These are phyloP conservation scores for Chloris gayana DNA, from an alignment of 176 grass and related monocot species.

Conservation along the genomic window DNA sequence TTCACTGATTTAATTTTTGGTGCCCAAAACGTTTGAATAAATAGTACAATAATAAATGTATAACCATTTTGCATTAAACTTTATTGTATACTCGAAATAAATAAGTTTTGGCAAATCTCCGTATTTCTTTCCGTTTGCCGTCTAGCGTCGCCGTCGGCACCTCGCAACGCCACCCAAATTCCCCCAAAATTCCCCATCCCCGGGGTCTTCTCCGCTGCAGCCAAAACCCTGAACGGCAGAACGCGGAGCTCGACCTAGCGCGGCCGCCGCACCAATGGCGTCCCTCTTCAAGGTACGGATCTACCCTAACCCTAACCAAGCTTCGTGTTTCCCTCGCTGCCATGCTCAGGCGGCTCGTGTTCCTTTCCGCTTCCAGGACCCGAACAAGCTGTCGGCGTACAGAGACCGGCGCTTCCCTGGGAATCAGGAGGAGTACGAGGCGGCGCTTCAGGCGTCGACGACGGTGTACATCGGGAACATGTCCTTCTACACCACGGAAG, in stretches of 20 bases:
- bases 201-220: not conserved
- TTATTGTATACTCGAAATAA: too few species aligned
- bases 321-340: not conserved
- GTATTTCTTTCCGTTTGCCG: not conserved
- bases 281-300: slow-evolving; percentile 82
- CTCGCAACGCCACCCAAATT: not conserved
- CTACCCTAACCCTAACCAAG: slow-evolving; percentile 27
- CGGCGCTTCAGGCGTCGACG: slow-evolving; percentile 62
- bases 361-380: slow-evolving; percentile 56
- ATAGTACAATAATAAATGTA: too few species aligned
- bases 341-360: slow-evolving; percentile 23
- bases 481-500: slow-evolving; percentile 99
- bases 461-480: slow-evolving; percentile 96
- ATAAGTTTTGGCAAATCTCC: too few species aligned
- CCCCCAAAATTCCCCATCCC: slow-evolving; percentile 22
- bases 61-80: too few species aligned
- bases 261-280: slow-evolving; percentile 60
- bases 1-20: too few species aligned
- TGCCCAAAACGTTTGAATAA: too few species aligned
- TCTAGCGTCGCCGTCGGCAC: too few species aligned
- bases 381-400: slow-evolving; percentile 85
- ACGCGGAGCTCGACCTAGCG: slow-evolving; percentile 13
- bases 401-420: slow-evolving; percentile 84
- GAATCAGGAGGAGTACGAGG: slow-evolving; percentile 94
- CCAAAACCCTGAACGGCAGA: slow-evolving; percentile 15